Conservation (phyloP, 805 yeast species). For the Kazachstania viticola region DNA sequence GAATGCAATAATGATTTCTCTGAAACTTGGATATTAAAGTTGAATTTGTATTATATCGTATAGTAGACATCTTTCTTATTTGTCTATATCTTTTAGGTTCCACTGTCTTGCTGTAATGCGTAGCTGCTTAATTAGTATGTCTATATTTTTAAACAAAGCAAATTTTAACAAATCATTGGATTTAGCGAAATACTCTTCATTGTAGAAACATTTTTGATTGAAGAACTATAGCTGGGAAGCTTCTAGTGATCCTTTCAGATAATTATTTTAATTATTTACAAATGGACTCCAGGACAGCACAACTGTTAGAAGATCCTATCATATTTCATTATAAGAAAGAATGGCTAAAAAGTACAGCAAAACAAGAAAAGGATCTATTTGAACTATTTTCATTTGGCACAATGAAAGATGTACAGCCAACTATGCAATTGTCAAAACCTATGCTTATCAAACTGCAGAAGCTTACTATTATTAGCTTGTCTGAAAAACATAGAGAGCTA, state of each 20-base stretch:
- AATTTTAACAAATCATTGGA: no score
- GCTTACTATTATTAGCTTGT: constrained; percentile 15
- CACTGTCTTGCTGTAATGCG: no score
- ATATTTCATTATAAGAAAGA: constrained; percentile 16
- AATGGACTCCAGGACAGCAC: not conserved
- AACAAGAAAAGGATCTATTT: constrained; percentile 6
- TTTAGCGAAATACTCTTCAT: no score
- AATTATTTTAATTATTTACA: no score
- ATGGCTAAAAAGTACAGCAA: constrained; percentile 13
- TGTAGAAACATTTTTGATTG: no score
- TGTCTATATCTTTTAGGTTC: no score
- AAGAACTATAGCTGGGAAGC: no score
- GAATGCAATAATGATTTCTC: constrained; percentile 5
- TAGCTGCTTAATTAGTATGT: no score
- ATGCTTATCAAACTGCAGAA: constrained; percentile 16
- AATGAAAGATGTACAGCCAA: constrained; percentile 8
- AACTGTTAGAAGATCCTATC: constrained; percentile 12
- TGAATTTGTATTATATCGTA: constrained; percentile 23
- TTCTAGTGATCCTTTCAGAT: no score
- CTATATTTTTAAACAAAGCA: no score
- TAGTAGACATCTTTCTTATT: constrained; percentile 13
- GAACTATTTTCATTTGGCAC: constrained; percentile 23
- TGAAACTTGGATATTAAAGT: constrained; percentile 20
- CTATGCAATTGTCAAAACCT: not conserved
- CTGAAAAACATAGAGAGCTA: constrained; percentile 9